A percentile compares a stretch with the other conserved stretches of the same genome.
These are phyloP conservation scores for Cyclocybe aegerita DNA, from an alignment of 768 basidiomycete species.

Conservation along the genomic window DNA sequence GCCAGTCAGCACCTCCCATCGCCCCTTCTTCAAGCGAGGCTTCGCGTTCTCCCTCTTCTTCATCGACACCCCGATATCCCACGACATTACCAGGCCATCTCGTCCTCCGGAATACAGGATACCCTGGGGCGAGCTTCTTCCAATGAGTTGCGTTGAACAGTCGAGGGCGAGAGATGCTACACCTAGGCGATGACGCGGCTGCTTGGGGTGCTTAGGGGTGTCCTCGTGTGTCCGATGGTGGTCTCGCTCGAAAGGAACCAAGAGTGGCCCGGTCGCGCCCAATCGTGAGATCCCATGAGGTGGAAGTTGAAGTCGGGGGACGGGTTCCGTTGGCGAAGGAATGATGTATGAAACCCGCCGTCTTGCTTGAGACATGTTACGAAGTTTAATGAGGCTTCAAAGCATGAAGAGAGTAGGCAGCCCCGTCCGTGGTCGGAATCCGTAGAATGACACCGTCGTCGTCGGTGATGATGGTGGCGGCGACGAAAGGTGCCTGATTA, in stretches of 20 bases:
- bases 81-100: conserved; percentile 84
- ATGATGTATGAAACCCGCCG: conserved; percentile 88
- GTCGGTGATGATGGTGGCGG: too few species aligned
- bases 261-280: conserved; percentile 68
- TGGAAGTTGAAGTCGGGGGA: conserved; percentile 72
- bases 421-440: too few species aligned
- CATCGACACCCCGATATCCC: conserved; percentile 79
- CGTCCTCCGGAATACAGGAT: conserved; percentile 89
- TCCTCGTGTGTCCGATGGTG: conserved; percentile 15
- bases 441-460: too few species aligned
- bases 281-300: conserved; percentile 59
- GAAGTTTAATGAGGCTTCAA: not conserved
- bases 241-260: conserved; percentile 39
- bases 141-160: conserved; percentile 73
- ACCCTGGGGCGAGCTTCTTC: conserved; percentile 69
- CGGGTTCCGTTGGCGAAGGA: conserved; percentile 62
- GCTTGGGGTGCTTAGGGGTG: conserved; percentile 28
- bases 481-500: too few species aligned
- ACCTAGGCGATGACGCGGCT: conserved; percentile 86
- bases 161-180: conserved; percentile 88
- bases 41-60: conserved; percentile 38
- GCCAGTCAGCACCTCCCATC: conserved; percentile 85
- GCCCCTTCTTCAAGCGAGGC: conserved; percentile 23
- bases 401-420: not conserved
- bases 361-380: conserved; percentile 39